Base-by-base conservation (phyloP, 345 rosid genomes). In the Boechera retrofracta region DNA sequence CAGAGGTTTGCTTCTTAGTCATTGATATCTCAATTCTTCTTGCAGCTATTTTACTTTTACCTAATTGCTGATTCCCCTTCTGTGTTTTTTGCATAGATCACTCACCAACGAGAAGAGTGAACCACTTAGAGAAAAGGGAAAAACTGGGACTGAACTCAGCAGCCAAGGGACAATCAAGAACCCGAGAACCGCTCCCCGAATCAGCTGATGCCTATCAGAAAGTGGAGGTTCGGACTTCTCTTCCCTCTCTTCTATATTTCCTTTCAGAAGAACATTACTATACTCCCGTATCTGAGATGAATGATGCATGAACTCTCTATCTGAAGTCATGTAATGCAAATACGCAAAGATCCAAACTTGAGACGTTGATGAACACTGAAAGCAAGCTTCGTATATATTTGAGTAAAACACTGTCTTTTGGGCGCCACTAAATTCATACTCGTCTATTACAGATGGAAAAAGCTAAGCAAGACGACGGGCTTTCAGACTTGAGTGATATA, bases 401-500 rank as follows among this genome's bases (percentile, higher is more conserved):
- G n/a, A 21, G 52, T 31, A 10, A 15, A 26, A 16, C 26, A 16
- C n/a, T 49, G 16, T 12, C 16, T 1, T 66, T 58, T 69, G 7
- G 35, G n/a, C 49, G 4, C 15, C 64, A 70, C 71, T 70, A 64
- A 66, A 9, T 15, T 2, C 55, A 2, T 33, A 39, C 55, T 49
- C 11, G 16, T 49, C 31, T 49, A 71, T 21, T 48, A 79, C 90
- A 95, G 98, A 68, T 85, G 16, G 98, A 95, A 55, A 89, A 86
- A 55, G 83, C 84, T 16, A 93, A 93, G 87, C 99, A 93, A 82
- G 98, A 95, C 52, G 97, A 93, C 69, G 89, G 83, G 45, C 85
- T 96, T 24, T 85, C 94, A 28, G 96, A 91, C 69, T 78, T 96
- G 79, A 93, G 99, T 67, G 79, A 84, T 78, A 51, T 95, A 11